phyloP scores from a whole-genome alignment of 768 basidiomycete species.

The Xerocomus spinulosus region DNA sequence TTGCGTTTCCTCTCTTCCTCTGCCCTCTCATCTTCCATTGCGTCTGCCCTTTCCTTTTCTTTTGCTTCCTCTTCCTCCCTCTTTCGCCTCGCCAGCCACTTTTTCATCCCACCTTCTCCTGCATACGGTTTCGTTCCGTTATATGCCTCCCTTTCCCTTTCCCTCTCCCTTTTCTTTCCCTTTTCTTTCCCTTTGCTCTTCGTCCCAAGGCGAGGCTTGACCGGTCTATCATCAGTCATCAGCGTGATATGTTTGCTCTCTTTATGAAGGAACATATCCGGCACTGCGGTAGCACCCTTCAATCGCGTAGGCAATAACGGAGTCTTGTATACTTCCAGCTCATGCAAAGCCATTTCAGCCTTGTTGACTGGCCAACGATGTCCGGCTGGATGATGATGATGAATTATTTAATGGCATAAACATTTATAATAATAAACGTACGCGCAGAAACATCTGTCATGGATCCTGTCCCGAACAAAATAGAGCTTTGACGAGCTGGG shows the following conservation, averaged over 20 bases:
- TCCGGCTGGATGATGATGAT: constrained; percentile 16
- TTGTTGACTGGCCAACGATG: constrained; percentile 39
- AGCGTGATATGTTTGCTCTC: constrained; percentile 41
- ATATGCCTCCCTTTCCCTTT: constrained; percentile 31
- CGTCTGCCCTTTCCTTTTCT: constrained; percentile 32
- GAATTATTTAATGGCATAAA: constrained; percentile 17
- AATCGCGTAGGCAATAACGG: constrained; percentile 65
- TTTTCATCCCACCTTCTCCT: constrained; percentile 76
- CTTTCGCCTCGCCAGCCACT: constrained; percentile 59
- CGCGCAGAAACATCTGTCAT: constrained; percentile 31
- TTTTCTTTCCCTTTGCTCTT: constrained; percentile 34
- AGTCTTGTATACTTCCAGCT: constrained; percentile 75
- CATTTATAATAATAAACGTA: too few relatives aligned
- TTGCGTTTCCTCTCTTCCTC: constrained; percentile 24
- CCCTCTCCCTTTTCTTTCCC: constrained; percentile 33
- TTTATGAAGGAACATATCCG: constrained; percentile 61
- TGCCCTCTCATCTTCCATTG: constrained; percentile 33
- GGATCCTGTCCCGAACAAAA: constrained; percentile 43
- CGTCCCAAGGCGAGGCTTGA: constrained; percentile 46
- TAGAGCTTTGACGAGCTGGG: constrained; percentile 48
- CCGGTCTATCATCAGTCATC: constrained; percentile 57
- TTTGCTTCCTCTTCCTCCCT: constrained; percentile 50
- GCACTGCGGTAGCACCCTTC: constrained; percentile 40
- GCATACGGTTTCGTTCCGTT: constrained; percentile 73
- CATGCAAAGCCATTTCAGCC: constrained; percentile 64